Conservation (phyloP, 441 rosid genomes). For the Viola pubescens region DNA sequence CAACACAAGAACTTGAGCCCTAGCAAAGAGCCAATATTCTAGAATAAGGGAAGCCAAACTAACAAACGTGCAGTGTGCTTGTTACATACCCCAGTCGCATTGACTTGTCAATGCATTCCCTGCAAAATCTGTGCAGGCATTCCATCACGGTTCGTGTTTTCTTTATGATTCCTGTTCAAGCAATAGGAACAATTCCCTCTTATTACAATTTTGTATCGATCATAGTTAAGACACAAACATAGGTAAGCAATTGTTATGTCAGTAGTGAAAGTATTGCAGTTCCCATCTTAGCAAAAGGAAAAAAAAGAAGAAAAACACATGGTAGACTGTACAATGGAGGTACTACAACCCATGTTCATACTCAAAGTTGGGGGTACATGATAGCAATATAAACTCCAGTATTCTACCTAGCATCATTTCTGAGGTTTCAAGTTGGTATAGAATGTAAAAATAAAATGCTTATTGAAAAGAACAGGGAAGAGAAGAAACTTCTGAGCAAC, state of each 20-base stretch:
- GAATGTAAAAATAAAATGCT: not conserved
- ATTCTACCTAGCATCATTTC: not conserved
- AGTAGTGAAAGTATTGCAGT: not conserved
- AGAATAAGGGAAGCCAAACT: not conserved
- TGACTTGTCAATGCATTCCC: slow-evolving; percentile 97
- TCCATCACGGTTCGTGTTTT: slow-evolving; percentile 96
- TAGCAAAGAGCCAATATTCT: not conserved
- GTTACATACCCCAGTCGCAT: slow-evolving; percentile 85
- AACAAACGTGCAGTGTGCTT: not conserved
- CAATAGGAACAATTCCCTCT: slow-evolving; percentile 4
- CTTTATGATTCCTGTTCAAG: slow-evolving; percentile 70
- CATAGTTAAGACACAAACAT: no score
- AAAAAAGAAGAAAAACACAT: no score
- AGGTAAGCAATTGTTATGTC: not conserved
- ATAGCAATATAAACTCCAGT: no score
- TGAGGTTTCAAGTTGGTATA: no score
- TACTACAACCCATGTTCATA: no score
- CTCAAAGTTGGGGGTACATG: no score
- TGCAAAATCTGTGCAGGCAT: slow-evolving; percentile 92
- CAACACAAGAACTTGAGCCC: slow-evolving; percentile 9
- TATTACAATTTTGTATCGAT: no score
- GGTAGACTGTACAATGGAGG: no score
- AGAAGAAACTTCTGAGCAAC: slow-evolving; percentile 12
- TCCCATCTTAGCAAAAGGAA: no score
- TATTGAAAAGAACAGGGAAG: slow-evolving; percentile 4